A percentile compares a stretch with the other conserved stretches of the same genome.
Conservation (phyloP, 345 rosid genomes). For the Clausena lansium region DNA sequence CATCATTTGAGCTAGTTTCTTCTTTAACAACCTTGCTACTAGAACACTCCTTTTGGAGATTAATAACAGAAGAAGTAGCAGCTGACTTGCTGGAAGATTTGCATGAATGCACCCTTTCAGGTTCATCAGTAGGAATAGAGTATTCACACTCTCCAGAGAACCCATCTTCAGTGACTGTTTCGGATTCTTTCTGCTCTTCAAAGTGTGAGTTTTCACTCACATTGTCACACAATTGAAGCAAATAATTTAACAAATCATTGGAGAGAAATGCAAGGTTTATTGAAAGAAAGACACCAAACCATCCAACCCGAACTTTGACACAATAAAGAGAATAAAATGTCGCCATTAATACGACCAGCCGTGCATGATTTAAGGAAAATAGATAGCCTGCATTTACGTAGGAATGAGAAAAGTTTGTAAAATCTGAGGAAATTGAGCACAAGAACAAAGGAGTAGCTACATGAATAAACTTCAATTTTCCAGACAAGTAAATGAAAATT, state of each 20-base stretch:
- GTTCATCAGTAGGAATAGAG: conserved; percentile 50
- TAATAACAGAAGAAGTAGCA: conserved; percentile 47
- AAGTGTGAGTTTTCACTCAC: conserved; percentile 47
- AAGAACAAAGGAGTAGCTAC: not conserved
- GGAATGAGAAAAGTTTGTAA: conserved; percentile 13
- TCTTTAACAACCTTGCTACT: conserved; percentile 45
- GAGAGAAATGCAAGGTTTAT: conserved; percentile 88
- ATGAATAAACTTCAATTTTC: not conserved
- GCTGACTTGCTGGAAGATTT: conserved; percentile 63
- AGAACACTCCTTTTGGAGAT: conserved; percentile 46
- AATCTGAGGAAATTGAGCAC: not conserved
- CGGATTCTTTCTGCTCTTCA: conserved; percentile 67
- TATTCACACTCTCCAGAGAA: conserved; percentile 56
- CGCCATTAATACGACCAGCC: conserved; percentile 77
- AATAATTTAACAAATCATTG: conserved; percentile 66
- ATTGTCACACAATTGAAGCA: conserved; percentile 84
- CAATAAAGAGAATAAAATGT: conserved; percentile 66
- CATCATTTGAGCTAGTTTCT: conserved; percentile 61
- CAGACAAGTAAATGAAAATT: not conserved
- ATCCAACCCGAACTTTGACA: conserved; percentile 90
- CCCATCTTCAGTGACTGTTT: conserved; percentile 64
- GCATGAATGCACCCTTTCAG: conserved; percentile 60
- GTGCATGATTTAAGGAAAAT: conserved; percentile 89
- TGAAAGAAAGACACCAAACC: conserved; percentile 85
- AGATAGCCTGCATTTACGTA: conserved; percentile 69